Conservation (phyloP, 768 basidiomycete species). For the Tricholoma terreum region DNA sequence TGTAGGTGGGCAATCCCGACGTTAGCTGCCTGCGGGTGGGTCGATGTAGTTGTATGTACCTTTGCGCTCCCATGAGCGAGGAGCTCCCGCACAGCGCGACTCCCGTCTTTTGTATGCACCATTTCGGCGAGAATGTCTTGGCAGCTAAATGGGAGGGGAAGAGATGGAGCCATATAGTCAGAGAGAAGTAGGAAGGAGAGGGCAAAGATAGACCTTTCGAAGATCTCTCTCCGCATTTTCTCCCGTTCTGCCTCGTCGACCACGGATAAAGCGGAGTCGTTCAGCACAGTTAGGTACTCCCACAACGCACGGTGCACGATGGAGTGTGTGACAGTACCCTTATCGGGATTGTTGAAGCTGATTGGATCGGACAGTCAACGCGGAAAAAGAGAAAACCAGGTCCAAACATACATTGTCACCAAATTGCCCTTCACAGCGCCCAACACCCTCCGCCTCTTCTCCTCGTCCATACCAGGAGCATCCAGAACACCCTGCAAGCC, state of each 20-base stretch:
- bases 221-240: slow-evolving; percentile 73
- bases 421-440: slow-evolving; percentile 71
- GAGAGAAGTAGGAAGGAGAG: neutral
- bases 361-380: neutral
- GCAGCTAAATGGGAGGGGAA: slow-evolving; percentile 43
- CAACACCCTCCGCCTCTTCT: slow-evolving; percentile 66
- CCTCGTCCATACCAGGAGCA: slow-evolving; percentile 52
- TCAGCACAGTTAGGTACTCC: slow-evolving; percentile 76
- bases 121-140: slow-evolving; percentile 87
- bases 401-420: slow-evolving; percentile 58
- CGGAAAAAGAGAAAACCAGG: neutral
- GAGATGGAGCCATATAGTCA: no score
- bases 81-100: slow-evolving; percentile 81
- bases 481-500: slow-evolving; percentile 64
- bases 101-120: slow-evolving; percentile 92
- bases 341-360: slow-evolving; percentile 91
- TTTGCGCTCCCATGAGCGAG: slow-evolving; percentile 82
- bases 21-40: neutral
- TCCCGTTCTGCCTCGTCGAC: slow-evolving; percentile 67
- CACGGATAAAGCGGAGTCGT: slow-evolving; percentile 27
- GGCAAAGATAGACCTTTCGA: slow-evolving; percentile 55
- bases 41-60: slow-evolving; percentile 32
- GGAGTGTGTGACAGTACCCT: slow-evolving; percentile 82
- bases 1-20: slow-evolving; percentile 19
- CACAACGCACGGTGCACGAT: slow-evolving; percentile 85